Conservation (phyloP, 2,329 filamentous ascomycete species). For the Cladophialophora chaetospira region DNA sequence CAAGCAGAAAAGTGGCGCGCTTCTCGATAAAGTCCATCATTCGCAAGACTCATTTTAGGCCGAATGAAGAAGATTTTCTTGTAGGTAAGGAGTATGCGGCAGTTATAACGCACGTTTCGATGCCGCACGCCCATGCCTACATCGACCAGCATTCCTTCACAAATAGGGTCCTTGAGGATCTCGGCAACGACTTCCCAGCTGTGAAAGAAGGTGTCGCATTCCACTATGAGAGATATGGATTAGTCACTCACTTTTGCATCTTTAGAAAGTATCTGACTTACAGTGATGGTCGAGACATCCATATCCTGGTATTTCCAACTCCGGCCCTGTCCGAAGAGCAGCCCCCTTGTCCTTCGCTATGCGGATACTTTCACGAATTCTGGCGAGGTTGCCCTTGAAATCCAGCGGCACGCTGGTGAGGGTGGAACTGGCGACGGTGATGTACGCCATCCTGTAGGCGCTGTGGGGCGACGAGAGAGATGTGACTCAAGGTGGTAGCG, state of each 20-base stretch:
- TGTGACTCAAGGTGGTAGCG: no score
- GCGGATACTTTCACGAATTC: slow-evolving; percentile 65
- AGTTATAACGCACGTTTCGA: slow-evolving; percentile 64
- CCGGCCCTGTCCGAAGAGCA: slow-evolving; percentile 62
- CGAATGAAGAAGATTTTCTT: slow-evolving; percentile 70
- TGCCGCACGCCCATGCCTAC: slow-evolving; percentile 35
- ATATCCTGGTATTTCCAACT: slow-evolving; percentile 62
- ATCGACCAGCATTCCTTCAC: slow-evolving; percentile 67
- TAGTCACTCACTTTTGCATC: slow-evolving; percentile 52
- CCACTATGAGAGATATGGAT: slow-evolving; percentile 40
- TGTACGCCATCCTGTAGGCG: slow-evolving; percentile 1
- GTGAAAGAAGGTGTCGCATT: slow-evolving; percentile 58
- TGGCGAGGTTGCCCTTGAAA: slow-evolving; percentile 63
- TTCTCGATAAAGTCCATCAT: slow-evolving; percentile 69
- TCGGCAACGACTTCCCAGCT: slow-evolving; percentile 64
- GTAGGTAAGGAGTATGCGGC: slow-evolving; percentile 65
- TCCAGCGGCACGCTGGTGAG: slow-evolving; percentile 50
- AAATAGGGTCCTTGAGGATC: slow-evolving; percentile 62
- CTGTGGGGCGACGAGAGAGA: no score
- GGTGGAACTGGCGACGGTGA: slow-evolving; percentile 19
- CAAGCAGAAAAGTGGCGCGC: slow-evolving; percentile 66
- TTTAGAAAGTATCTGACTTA: no score
- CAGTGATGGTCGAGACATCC: slow-evolving; percentile 67
- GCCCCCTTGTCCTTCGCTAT: slow-evolving; percentile 63
- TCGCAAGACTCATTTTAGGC: slow-evolving; percentile 71